phyloP scores from a whole-genome alignment of 2,329 filamentous ascomycete species.

The Aspergillus pseudoterreus region DNA sequence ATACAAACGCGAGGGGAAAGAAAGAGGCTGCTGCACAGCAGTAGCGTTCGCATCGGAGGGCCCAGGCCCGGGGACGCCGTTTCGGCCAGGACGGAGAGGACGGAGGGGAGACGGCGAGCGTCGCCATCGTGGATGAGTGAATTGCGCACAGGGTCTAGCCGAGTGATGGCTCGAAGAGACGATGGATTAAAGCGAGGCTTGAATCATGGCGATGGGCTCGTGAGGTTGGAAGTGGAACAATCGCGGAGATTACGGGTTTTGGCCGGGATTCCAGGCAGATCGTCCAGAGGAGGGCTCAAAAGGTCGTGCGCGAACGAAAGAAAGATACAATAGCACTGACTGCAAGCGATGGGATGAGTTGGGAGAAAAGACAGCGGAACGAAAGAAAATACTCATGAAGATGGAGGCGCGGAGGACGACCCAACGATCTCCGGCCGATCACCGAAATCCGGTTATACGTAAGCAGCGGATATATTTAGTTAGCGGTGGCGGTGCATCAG shows the following conservation, averaged over 20 bases:
- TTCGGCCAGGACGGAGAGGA: conserved; percentile 39
- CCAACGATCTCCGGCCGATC: neutral
- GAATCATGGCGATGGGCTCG: conserved; percentile 4
- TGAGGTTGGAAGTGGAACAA: no score
- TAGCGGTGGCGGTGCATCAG: no score
- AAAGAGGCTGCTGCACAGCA: conserved; percentile 78
- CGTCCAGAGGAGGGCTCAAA: neutral
- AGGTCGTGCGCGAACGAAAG: neutral
- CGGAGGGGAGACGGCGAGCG: conserved; percentile 35
- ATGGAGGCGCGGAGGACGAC: no score
- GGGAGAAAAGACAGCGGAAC: neutral
- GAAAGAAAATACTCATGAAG: neutral
- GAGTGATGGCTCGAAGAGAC: neutral
- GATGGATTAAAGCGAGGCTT: neutral
- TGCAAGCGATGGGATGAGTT: neutral
- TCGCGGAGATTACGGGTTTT: no score
- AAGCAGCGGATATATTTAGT: no score
- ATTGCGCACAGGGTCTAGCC: neutral
- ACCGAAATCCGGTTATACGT: neutral
- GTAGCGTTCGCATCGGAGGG: conserved; percentile 65
- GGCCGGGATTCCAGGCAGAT: neutral
- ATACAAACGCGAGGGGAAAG: conserved; percentile 86
- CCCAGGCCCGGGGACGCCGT: conserved; percentile 40
- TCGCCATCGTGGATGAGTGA: conserved; percentile 28
- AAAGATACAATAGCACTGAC: neutral